A percentile compares a stretch with the other conserved stretches of the same genome.
These are phyloP conservation scores for Suillus discolor DNA, from an alignment of 768 basidiomycete species.

Conservation along the genomic window DNA sequence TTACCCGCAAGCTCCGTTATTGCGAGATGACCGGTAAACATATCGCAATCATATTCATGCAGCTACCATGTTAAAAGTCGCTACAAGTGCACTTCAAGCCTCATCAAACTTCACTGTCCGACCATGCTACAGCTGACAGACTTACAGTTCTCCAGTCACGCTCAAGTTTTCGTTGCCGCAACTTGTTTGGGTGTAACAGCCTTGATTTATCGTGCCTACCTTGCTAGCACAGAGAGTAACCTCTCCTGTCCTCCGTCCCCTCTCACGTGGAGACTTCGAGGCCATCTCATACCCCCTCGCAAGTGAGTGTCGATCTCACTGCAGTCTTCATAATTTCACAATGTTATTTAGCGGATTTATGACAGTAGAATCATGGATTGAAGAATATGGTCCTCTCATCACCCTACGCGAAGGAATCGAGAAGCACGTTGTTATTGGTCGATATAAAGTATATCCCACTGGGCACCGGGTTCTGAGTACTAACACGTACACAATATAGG, in stretches of 20 bases:
- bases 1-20: neutral
- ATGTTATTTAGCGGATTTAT: neutral
- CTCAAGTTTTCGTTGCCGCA: neutral
- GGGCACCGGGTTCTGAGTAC: neutral
- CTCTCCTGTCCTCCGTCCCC: neutral
- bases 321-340: neutral
- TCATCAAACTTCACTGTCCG: neutral
- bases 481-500: constrained; percentile 12
- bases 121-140: neutral
- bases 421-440: constrained; percentile 10
- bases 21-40: neutral
- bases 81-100: neutral
- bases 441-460: constrained; percentile 5
- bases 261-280: neutral
- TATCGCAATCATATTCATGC: neutral
- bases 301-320: neutral
- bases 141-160: neutral
- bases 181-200: neutral
- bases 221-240: neutral
- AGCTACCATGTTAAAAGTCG: neutral
- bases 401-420: constrained; percentile 5
- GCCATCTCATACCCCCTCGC: neutral
- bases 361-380: constrained; percentile 8
- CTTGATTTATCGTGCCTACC: neutral
- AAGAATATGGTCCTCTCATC: constrained; percentile 12